Base-by-base conservation (phyloP, 257 asterid genomes). In the Capsicum chinense region DNA sequence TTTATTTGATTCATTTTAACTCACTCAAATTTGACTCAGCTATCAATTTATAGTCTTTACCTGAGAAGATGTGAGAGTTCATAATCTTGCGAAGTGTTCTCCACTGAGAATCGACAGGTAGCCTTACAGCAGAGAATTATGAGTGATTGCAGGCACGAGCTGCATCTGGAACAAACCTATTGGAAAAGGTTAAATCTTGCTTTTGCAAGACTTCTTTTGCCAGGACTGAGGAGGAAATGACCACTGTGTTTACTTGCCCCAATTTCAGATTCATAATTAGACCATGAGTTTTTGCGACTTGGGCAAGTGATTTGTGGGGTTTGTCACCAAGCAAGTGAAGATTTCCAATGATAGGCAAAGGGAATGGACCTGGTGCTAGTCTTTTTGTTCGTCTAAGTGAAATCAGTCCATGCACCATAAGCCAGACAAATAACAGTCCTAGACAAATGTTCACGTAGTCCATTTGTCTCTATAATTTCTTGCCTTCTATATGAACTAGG, bases 281-380 rank as follows among this genome's bases (percentile, higher is more conserved):
- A 48, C 98, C 98, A 62, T 95, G 79, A 4, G 64, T 87, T n/a
- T 91, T 90, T 83, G 98, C 90, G 1, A 93, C 89, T 1, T 84
- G 64, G 1, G 96, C 85, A 5, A 95, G 87, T 70, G 96, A 93
- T 39, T 87, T 83, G 89, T 95, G 98, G 74, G 98, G 97, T 7
- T 92, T 92, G 5, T 91, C 87, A 52, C 95, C 95, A 33, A 94
- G 94, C 67, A 92, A 57, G 69, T 92, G 97, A 86, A 95, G 93
- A 88, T 87, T 93, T 6, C 98, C 98, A 70, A 95, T 88, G 48
- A 95, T 56, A 0, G 98, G 98, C 66, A 92, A 80, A 35, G 98
- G 97, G 50, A 88, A 69, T 5, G 99, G 98, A 70, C 83, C 82
- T 42, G 86, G 83, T 37, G 86, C 70, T 48, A 14, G 52, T 33